phyloP scores from a whole-genome alignment of 768 basidiomycete species.

The Tulasnella calospora region DNA sequence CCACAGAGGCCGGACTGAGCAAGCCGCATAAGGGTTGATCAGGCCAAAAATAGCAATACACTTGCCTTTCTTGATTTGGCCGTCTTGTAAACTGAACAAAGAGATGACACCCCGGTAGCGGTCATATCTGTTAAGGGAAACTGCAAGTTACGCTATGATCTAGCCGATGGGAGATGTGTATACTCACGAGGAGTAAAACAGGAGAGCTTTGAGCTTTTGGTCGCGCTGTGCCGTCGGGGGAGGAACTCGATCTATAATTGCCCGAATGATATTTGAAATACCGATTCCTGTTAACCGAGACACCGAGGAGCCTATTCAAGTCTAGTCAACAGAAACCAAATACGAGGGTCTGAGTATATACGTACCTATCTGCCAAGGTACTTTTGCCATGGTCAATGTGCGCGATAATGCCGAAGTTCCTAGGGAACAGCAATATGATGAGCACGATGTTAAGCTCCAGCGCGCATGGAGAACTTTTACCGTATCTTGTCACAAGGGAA shows the following conservation, averaged over 20 bases:
- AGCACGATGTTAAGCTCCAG: background rate
- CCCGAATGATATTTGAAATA: constrained; percentile 67
- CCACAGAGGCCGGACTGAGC: too few relatives aligned
- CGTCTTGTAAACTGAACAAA: constrained; percentile 74
- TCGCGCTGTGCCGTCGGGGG: constrained; percentile 57
- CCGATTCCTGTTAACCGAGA: constrained; percentile 42
- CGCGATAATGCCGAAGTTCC: constrained; percentile 93
- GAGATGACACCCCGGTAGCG: constrained; percentile 95
- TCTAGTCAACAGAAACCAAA: background rate
- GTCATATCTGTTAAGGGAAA: constrained; percentile 62
- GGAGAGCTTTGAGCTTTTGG: constrained; percentile 69
- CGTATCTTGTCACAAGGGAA: constrained; percentile 66
- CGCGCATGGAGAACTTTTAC: constrained; percentile 37
- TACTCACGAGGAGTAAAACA: constrained; percentile 88
- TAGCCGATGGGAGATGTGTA: constrained; percentile 9
- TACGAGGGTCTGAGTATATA: constrained; percentile 35
- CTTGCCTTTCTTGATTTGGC: constrained; percentile 78
- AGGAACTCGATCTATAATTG: constrained; percentile 80
- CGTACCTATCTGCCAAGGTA: constrained; percentile 74
- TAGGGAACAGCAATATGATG: constrained; percentile 20
- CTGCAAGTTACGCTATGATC: constrained; percentile 27
- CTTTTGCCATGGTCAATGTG: constrained; percentile 98
- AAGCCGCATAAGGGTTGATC: too few relatives aligned
- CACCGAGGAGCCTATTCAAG: background rate
- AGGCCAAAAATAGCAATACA: too few relatives aligned